Evolutionary conservation across 495 filamentous ascomycete species (phyloP).

Genomic region (Darksidea phi): DNA sequence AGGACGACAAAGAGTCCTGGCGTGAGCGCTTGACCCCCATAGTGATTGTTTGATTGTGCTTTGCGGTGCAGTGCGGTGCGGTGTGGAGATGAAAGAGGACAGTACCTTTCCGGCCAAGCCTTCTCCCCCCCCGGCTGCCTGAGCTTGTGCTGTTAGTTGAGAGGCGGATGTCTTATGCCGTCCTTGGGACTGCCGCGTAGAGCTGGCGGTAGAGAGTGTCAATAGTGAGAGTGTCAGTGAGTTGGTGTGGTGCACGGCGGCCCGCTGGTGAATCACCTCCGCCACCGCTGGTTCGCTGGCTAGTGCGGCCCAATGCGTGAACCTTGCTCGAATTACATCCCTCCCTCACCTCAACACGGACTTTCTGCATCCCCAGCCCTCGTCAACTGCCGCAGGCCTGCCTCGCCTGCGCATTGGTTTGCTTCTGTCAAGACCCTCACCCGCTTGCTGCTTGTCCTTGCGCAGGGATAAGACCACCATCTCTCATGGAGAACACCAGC

Average conservation of each 20-base stretch:
- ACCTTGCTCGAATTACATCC: constrained; percentile 3
- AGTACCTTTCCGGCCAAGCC: constrained; percentile 5
- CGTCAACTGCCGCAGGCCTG: constrained; percentile 9
- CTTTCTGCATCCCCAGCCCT: not conserved
- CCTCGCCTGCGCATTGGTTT: constrained; percentile 27
- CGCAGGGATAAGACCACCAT: constrained; percentile 19
- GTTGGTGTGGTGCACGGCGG: too few species aligned
- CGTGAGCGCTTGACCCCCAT: constrained; percentile 63
- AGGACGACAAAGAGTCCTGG: constrained; percentile 47
- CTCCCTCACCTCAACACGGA: constrained; percentile 1
- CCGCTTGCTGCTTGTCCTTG: constrained; percentile 30
- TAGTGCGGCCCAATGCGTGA: not conserved
- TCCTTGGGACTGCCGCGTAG: too few species aligned
- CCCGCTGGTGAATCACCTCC: not conserved
- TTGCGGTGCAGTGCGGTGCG: not conserved
- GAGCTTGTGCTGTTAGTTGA: too few species aligned
- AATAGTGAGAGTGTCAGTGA: not conserved
- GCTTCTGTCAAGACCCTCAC: constrained; percentile 5
- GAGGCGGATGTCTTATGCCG: too few species aligned
- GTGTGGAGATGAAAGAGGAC: not conserved
- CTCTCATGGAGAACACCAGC: constrained; percentile 46
- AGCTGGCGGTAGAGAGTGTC: not conserved
- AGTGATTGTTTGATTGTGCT: constrained; percentile 15
- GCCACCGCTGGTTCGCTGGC: too few species aligned
- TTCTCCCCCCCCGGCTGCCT: too few species aligned